Percentiles rank a stretch among this genome's conserved stretches.
phyloP scores from a whole-genome alignment of 768 basidiomycete genomes.

The Nidularia sp. region DNA sequence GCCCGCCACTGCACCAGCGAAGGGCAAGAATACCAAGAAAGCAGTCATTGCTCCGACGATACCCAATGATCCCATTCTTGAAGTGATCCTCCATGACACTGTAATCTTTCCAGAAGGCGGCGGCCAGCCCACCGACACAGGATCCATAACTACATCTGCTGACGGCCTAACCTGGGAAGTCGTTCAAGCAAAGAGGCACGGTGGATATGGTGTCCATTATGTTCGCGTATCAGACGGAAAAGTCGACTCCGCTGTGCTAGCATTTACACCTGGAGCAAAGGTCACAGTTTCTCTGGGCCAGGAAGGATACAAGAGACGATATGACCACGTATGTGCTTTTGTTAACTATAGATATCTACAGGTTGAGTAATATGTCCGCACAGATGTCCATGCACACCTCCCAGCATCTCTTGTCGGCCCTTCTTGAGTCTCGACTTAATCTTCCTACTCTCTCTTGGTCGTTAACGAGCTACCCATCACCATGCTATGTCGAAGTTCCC shows the following conservation, averaged over 20 bases:
- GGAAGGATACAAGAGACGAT: conserved; percentile 58
- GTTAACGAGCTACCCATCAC: conserved; percentile 60
- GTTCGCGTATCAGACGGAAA: conserved; percentile 39
- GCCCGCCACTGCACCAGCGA: conserved; percentile 18
- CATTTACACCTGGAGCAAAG: conserved; percentile 45
- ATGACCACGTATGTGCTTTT: conserved; percentile 55
- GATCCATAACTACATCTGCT: conserved; percentile 40
- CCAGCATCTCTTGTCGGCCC: conserved; percentile 78
- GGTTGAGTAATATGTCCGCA: background rate
- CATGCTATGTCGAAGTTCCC: conserved; percentile 76
- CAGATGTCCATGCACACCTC: conserved; percentile 85
- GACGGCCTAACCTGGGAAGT: conserved; percentile 55
- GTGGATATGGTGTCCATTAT: conserved; percentile 75
- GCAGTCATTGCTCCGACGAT: conserved; percentile 44
- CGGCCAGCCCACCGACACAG: conserved; percentile 77
- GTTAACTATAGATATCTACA: background rate
- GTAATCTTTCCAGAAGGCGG: conserved; percentile 81
- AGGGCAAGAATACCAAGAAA: conserved; percentile 52
- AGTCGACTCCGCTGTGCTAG: conserved; percentile 36
- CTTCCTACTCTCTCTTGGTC: conserved; percentile 81
- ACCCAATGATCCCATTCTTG: conserved; percentile 45
- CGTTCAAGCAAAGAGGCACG: conserved; percentile 61
- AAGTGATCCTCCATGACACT: conserved; percentile 71
- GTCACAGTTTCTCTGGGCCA: conserved; percentile 54
- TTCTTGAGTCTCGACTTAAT: conserved; percentile 61